Evolutionary conservation across 352 stramenopile genomes (phyloP).

Genomic region (Globisporangium uncinulatum): DNA sequence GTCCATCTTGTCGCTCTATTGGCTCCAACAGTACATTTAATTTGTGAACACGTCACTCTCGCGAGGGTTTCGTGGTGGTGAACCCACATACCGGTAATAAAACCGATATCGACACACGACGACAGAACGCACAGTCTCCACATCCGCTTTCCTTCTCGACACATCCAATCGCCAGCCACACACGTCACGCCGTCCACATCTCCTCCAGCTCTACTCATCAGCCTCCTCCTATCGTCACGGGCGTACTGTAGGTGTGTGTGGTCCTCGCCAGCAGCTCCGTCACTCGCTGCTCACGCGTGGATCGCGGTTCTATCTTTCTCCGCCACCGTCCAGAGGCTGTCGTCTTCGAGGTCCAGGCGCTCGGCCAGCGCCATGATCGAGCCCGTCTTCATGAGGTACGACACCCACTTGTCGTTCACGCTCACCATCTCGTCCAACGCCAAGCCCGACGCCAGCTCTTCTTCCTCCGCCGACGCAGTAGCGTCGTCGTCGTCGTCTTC

Average conservation of each 20-base stretch:
- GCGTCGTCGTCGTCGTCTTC: constrained; percentile 27
- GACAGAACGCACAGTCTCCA: not conserved
- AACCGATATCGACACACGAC: not conserved
- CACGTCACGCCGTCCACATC: not conserved
- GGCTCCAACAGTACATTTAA: too few relatives aligned
- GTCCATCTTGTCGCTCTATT: too few relatives aligned
- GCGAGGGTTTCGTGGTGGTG: too few relatives aligned
- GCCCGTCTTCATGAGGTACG: constrained; percentile 79
- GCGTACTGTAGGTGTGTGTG: not conserved
- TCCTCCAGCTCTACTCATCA: not conserved
- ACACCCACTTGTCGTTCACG: constrained; percentile 81
- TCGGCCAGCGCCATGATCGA: constrained; percentile 84
- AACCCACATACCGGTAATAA: too few relatives aligned
- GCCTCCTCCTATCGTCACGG: not conserved
- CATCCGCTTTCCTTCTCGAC: too few relatives aligned
- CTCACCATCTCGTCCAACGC: constrained; percentile 80
- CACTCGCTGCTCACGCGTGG: constrained; percentile 34
- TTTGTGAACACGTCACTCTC: too few relatives aligned
- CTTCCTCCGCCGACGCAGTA: constrained; percentile 4
- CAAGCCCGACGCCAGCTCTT: constrained; percentile 28
- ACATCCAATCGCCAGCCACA: not conserved
- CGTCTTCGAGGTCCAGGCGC: constrained; percentile 75
- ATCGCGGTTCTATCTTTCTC: constrained; percentile 84
- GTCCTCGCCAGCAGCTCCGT: not conserved
- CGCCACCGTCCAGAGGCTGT: constrained; percentile 78